Base-by-base conservation (phyloP, 2,329 filamentous ascomycete genomes). In the Elsinoe arachidis region DNA sequence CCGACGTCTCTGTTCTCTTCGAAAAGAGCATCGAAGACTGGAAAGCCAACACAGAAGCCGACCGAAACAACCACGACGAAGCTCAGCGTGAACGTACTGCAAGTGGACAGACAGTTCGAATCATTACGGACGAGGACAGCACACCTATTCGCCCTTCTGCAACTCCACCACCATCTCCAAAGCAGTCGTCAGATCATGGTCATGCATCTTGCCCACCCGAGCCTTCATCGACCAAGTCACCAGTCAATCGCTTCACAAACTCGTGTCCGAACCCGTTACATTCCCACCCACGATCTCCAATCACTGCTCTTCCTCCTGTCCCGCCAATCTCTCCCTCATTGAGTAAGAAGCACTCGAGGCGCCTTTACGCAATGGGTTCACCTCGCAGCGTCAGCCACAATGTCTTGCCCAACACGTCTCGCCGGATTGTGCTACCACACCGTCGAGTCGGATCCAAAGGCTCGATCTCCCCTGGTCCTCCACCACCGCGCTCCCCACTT, bases 391-490 rank as follows among this genome's bases (percentile, higher is more conserved):
- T 35, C 9, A 35, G 35, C 34, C 26, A 26, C 33, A 43, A 10
- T 9, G 21, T 34, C 23, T 37, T 33, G 14, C 10, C 37, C 19
- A 47, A 35, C n/a, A 34, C n/a, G 3, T 56, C 43, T 10, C 26
- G 43, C 7, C 39, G 43, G 12, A 34, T 37, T n/a, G n/a, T 17
- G 17, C 15, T 49, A 7, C 23, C 43, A 21, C 39, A 46, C 19
- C 33, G 43, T 6, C 46, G 55, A 9, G 35, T 35, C 5, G 10
- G 14, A 17, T 46, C 55, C 14, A 11, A 19, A 12, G 21, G 33
- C 15, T 56, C 69, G 66, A 63, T 67, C 15, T 68, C 66, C 53
- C 68, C 68, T 21, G 69, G 68, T 43, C 67, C 68, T 17, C 68
- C 68, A 11, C 68, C 68, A 14, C 67, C 68, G n/a, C 64, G 63